Evolutionary conservation across 352 stramenopile genomes (phyloP).

Genomic region (Phytophthora tubulina): DNA sequence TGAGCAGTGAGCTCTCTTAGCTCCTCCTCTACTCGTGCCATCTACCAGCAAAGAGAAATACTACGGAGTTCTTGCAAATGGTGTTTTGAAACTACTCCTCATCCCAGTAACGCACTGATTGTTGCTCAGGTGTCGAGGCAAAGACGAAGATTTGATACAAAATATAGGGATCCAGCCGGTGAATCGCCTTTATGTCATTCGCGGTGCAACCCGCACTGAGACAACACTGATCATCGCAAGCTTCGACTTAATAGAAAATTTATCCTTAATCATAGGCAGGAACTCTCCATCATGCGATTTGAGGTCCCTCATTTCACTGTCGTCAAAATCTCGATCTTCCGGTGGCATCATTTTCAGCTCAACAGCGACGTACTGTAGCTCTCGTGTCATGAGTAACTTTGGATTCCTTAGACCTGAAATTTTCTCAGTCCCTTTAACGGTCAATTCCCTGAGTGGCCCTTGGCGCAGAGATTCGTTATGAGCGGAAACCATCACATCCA

Average conservation of each 20-base stretch:
- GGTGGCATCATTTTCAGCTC: neutral
- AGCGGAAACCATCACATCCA: neutral
- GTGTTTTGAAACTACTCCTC: too few relatives aligned
- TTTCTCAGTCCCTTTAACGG: too few relatives aligned
- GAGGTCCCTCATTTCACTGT: neutral
- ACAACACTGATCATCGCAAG: too few relatives aligned
- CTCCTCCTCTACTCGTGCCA: too few relatives aligned
- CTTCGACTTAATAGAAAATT: neutral
- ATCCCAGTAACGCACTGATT: neutral
- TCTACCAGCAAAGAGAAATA: too few relatives aligned
- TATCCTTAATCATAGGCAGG: conserved; percentile 12
- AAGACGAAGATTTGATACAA: conserved; percentile 6
- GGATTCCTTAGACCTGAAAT: too few relatives aligned
- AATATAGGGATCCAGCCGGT: neutral
- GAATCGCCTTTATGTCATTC: neutral
- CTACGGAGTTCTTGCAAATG: too few relatives aligned
- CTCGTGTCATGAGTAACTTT: neutral
- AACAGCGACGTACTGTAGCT: too few relatives aligned
- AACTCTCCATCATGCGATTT: neutral
- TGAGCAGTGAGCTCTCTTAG: too few relatives aligned
- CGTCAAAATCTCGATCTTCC: neutral
- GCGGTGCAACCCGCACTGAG: too few relatives aligned
- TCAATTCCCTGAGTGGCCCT: too few relatives aligned
- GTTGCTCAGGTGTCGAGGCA: conserved; percentile 1
- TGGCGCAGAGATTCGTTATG: too few relatives aligned